Percentiles rank a stretch among this genome's conserved stretches.
phyloP scores from a whole-genome alignment of 352 stramenopile genomes.

The Pythium plurisporium region DNA sequence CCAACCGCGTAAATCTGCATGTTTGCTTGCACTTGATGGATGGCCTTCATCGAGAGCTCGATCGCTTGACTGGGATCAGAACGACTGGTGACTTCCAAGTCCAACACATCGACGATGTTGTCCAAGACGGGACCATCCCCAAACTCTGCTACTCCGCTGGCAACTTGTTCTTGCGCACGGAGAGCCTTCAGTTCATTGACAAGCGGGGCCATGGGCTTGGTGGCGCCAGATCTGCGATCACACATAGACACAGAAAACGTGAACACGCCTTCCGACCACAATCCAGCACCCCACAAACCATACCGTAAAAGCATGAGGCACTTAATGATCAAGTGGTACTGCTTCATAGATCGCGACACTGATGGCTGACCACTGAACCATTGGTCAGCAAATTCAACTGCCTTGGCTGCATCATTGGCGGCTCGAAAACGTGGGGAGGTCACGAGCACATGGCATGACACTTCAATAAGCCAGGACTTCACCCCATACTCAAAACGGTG shows the following conservation, averaged over 20 bases:
- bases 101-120: conserved; percentile 51
- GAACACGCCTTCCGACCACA: too few relatives aligned
- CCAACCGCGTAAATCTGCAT: conserved; percentile 34
- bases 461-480: conserved; percentile 63
- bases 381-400: conserved; percentile 40
- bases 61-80: conserved; percentile 44
- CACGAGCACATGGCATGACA: conserved; percentile 50
- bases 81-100: conserved; percentile 24
- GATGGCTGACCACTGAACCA: conserved; percentile 14
- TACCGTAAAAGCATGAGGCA: conserved; percentile 57
- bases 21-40: conserved; percentile 48
- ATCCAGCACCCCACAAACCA: too few relatives aligned
- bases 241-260: neutral
- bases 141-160: neutral
- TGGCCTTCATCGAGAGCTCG: conserved; percentile 42
- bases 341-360: conserved; percentile 31
- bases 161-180: conserved; percentile 7
- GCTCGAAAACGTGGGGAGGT: conserved; percentile 32
- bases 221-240: conserved; percentile 34
- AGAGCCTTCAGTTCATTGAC: conserved; percentile 30
- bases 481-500: neutral
- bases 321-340: conserved; percentile 58
- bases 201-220: conserved; percentile 36
- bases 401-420: conserved; percentile 25
- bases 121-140: conserved; percentile 37